A percentile compares a stretch with the other conserved stretches of the same genome.
Evolutionary conservation across 176 grass and related monocot genomes (phyloP).

Genomic region (Avena eriantha): DNA sequence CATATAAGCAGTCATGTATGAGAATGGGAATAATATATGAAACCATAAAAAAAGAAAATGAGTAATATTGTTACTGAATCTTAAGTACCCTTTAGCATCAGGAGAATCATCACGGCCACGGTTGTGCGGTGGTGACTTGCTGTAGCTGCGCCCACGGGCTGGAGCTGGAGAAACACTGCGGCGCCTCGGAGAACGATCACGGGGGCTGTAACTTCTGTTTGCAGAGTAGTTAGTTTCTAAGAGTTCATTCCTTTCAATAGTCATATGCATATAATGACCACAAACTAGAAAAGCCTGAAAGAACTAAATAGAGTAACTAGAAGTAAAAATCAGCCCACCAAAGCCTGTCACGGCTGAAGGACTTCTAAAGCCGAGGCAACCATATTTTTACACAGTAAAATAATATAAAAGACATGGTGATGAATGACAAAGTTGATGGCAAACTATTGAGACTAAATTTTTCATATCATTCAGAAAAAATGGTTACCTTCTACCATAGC

Average conservation of each 20-base stretch:
- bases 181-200: slow-evolving; percentile 78
- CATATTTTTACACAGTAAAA: slow-evolving; percentile 1
- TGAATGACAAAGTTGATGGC: neutral
- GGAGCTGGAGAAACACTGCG: slow-evolving; percentile 75
- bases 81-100: slow-evolving; percentile 66
- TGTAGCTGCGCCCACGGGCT: slow-evolving; percentile 63
- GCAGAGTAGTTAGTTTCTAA: slow-evolving; percentile 40
- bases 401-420: neutral
- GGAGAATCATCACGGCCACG: slow-evolving; percentile 56
- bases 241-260: neutral
- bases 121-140: slow-evolving; percentile 65
- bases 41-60: neutral
- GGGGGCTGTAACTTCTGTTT: slow-evolving; percentile 86
- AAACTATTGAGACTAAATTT: neutral
- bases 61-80: neutral
- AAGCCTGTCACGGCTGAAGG: neutral
- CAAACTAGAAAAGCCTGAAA: neutral
- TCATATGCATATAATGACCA: slow-evolving; percentile 8
- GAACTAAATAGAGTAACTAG: neutral
- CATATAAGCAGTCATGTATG: slow-evolving; percentile 36
- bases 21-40: neutral
- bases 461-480: neutral
- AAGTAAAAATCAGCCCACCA: neutral
- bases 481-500: slow-evolving; percentile 87
- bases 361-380: neutral